Percentiles rank a stretch among this genome's conserved stretches.
Conservation (phyloP, 179 eudicot genomes). For the Spinacia oleracea region DNA sequence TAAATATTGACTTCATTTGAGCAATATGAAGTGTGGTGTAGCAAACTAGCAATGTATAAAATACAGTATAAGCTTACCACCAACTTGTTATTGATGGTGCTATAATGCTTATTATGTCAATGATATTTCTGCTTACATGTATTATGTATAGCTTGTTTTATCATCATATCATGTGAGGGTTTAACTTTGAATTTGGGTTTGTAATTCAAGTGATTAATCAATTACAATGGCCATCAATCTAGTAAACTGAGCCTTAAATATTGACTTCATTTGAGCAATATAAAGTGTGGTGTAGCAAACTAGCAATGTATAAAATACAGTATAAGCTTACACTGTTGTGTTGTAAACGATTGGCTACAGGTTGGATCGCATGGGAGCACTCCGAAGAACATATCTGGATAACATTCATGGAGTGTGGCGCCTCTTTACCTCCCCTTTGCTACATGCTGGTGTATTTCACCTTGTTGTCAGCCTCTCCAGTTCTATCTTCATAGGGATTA, state of each 20-base stretch:
- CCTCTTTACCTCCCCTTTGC: conserved; percentile 51
- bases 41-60: background rate
- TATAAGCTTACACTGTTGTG: background rate
- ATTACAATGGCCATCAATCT: too few species aligned
- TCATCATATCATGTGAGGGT: background rate
- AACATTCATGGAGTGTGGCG: conserved; percentile 53
- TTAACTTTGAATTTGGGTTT: background rate
- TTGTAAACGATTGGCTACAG: conserved; percentile 36
- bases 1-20: background rate
- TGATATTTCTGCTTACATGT: too few species aligned
- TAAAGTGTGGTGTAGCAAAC: background rate
- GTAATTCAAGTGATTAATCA: background rate
- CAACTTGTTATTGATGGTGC: too few species aligned
- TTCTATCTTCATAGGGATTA: conserved; percentile 62
- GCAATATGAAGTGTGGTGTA: background rate
- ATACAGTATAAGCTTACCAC: background rate
- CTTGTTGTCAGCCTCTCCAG: conserved; percentile 56
- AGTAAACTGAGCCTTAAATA: too few species aligned
- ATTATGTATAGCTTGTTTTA: too few species aligned
- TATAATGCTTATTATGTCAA: too few species aligned
- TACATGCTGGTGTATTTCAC: conserved; percentile 77
- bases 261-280: background rate
- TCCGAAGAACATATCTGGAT: conserved; percentile 37
- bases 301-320: too few species aligned
- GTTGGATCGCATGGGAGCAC: conserved; percentile 66